Percentiles rank a stretch among this genome's conserved stretches.
These are phyloP conservation scores for Microbotryum silenes-acaulis DNA, from an alignment of 1,284 basidiomycete species.

Conservation along the genomic window DNA sequence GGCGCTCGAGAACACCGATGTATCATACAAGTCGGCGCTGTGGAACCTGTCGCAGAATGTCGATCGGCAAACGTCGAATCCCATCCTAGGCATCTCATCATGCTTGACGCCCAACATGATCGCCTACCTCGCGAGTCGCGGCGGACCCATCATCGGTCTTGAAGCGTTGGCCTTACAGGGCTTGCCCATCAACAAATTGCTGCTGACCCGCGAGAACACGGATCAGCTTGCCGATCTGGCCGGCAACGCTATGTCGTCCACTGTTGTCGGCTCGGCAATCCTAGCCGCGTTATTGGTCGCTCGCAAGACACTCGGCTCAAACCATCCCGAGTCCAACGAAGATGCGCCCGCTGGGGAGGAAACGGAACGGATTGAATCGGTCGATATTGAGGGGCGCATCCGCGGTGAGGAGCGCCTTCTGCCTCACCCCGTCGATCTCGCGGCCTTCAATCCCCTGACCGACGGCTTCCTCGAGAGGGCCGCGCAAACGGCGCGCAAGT, in stretches of 20 bases:
- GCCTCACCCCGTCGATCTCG: slow-evolving; percentile 59
- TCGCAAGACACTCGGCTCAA: slow-evolving; percentile 54
- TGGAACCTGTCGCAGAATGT: slow-evolving; percentile 99
- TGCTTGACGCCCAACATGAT: slow-evolving; percentile 95
- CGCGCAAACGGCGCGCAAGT: slow-evolving; percentile 64
- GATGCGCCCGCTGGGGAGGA: slow-evolving; percentile 51
- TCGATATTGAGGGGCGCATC: slow-evolving; percentile 54
- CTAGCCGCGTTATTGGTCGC: slow-evolving; percentile 68
- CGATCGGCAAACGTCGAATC: slow-evolving; percentile 30
- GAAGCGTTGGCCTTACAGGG: slow-evolving; percentile 91
- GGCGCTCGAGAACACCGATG: slow-evolving; percentile 72
- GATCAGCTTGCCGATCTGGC: slow-evolving; percentile 91
- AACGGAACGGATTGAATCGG: slow-evolving; percentile 47
- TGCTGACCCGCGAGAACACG: slow-evolving; percentile 84
- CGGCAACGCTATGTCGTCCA: slow-evolving; percentile 94
- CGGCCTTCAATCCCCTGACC: slow-evolving; percentile 50
- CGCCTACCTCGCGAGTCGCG: slow-evolving; percentile 88
- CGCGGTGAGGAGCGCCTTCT: slow-evolving; percentile 61
- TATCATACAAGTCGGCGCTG: slow-evolving; percentile 50
- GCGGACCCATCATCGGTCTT: slow-evolving; percentile 89
- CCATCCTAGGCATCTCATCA: slow-evolving; percentile 25
- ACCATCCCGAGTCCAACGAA: slow-evolving; percentile 51
- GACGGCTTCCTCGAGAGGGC: slow-evolving; percentile 58
- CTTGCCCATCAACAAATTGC: slow-evolving; percentile 79
- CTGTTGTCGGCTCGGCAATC: slow-evolving; percentile 86